Conservation (phyloP, 1,284 basidiomycete species). For the Calocybe gambosa region DNA sequence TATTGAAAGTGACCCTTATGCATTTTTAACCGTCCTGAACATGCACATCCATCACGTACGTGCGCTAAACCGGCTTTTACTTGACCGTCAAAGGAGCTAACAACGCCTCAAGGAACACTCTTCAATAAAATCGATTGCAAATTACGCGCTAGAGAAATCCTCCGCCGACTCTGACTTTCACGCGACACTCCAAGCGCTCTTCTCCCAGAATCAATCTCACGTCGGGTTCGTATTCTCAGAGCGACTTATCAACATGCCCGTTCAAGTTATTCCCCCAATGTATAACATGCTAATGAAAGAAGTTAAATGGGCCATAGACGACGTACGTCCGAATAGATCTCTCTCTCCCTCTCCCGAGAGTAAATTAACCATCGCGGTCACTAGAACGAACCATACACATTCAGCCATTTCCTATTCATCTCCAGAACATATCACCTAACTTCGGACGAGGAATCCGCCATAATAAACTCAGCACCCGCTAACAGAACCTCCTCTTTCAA, state of each 20-base stretch:
- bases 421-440: constrained; percentile 70
- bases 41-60: constrained; percentile 71
- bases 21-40: constrained; percentile 78
- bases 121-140: constrained; percentile 64
- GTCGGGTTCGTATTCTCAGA: constrained; percentile 83
- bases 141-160: constrained; percentile 58
- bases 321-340: constrained; percentile 36
- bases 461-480: constrained; percentile 30
- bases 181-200: constrained; percentile 43
- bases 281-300: constrained; percentile 84
- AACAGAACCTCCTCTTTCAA: constrained; percentile 29
- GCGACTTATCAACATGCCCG: constrained; percentile 88
- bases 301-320: constrained; percentile 60
- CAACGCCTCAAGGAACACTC: constrained; percentile 55
- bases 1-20: constrained; percentile 82
- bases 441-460: constrained; percentile 47
- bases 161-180: constrained; percentile 44
- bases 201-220: constrained; percentile 45
- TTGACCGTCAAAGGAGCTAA: too few species aligned
- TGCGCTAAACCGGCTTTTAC: constrained; percentile 4
- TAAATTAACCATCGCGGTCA: constrained; percentile 1
- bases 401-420: constrained; percentile 68
- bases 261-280: constrained; percentile 85
- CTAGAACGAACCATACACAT: constrained; percentile 64
- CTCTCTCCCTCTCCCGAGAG: background rate